Percentiles rank a stretch among this genome's conserved stretches.
Evolutionary conservation across 2,329 filamentous ascomycete genomes (phyloP).

Genomic region (Talaromyces pinophilus): DNA sequence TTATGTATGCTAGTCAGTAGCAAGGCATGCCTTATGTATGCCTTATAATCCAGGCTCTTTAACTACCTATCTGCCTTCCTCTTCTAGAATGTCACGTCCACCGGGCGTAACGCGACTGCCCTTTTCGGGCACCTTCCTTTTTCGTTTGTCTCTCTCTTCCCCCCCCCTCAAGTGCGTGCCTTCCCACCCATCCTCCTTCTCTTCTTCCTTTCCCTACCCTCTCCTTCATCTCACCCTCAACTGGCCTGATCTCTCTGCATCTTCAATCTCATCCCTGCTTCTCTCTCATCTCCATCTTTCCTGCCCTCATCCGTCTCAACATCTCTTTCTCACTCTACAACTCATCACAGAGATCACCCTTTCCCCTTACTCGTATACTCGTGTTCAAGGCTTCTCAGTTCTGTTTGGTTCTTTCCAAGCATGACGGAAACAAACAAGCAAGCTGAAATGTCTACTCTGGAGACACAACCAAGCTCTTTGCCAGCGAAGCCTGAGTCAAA

Average conservation of each 20-base stretch:
- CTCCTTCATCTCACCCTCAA: background rate
- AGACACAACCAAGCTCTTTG: too few relatives aligned
- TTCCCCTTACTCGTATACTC: background rate
- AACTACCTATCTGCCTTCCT: background rate
- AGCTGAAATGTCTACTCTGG: background rate
- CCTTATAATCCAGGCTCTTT: background rate
- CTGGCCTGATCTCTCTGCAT: background rate
- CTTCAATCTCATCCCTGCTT: background rate
- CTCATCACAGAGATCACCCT: background rate
- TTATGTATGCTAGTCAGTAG: background rate
- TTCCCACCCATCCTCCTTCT: background rate
- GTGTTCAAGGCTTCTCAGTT: background rate
- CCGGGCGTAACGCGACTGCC: background rate
- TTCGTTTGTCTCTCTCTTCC: background rate
- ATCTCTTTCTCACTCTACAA: background rate
- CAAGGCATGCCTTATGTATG: background rate
- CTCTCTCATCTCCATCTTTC: background rate
- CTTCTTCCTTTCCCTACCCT: background rate
- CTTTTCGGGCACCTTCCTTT: conserved; percentile 5
- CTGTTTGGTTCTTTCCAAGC: background rate
- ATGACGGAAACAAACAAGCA: background rate
- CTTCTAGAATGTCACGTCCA: background rate
- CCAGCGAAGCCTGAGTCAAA: background rate
- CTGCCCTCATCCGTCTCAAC: background rate
- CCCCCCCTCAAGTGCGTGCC: background rate